phyloP scores from a whole-genome alignment of 1,284 basidiomycete genomes.

The Hemileia vastatrix region DNA sequence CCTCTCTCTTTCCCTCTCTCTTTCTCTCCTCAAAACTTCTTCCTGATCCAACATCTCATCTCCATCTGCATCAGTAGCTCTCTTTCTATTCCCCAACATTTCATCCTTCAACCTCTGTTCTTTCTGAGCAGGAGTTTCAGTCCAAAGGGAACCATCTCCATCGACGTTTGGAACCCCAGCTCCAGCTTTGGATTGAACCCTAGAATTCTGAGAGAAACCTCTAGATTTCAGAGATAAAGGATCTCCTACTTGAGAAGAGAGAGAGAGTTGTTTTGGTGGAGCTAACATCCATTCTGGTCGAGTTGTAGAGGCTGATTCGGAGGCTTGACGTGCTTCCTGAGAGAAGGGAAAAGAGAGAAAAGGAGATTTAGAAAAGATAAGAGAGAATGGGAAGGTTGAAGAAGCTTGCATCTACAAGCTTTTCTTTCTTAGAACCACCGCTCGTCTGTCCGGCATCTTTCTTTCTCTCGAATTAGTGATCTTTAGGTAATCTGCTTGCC shows the following conservation, averaged over 20 bases:
- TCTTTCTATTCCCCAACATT: slow-evolving; percentile 67
- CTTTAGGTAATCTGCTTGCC: no score
- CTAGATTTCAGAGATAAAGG: slow-evolving; percentile 61
- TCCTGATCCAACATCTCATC: slow-evolving; percentile 44
- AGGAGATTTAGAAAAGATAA: no score
- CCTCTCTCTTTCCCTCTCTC: slow-evolving; percentile 48
- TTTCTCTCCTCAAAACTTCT: slow-evolving; percentile 51
- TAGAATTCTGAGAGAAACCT: slow-evolving; percentile 57
- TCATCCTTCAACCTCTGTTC: slow-evolving; percentile 77
- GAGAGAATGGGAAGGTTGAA: no score
- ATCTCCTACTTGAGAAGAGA: slow-evolving; percentile 47
- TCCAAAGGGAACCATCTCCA: slow-evolving; percentile 57
- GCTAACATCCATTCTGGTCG: slow-evolving; percentile 94
- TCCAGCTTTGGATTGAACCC: slow-evolving; percentile 22
- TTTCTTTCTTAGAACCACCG: no score
- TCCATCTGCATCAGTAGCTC: slow-evolving; percentile 47
- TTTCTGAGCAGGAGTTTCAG: slow-evolving; percentile 78
- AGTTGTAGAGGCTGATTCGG: no score
- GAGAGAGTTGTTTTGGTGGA: slow-evolving; percentile 66
- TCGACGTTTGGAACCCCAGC: slow-evolving; percentile 34
- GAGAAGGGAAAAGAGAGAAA: no score
- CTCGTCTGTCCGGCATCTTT: no score
- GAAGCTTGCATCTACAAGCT: no score
- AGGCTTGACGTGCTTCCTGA: no score
- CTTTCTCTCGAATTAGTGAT: no score